Evolutionary conservation across 768 basidiomycete genomes (phyloP), one percentile per base, ranked within the genome.

Genomic region (Trametes gibbosa): DNA sequence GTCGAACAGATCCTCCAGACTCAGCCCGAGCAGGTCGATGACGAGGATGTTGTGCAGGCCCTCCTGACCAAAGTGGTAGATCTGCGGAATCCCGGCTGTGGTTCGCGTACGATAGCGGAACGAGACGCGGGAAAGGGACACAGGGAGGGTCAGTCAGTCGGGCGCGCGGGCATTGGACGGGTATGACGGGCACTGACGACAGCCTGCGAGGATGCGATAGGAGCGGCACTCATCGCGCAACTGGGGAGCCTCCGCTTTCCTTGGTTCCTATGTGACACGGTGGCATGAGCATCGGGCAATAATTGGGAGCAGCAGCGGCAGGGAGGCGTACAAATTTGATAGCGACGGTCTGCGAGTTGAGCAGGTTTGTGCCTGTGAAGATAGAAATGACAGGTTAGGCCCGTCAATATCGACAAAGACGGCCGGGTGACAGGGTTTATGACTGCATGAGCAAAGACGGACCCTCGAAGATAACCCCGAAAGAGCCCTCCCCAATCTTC

Each of bases 51-150:
- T 98, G 78, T 99, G 95, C 27, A 98, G 82, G 14, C 91, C 97
- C 75, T 99, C 97, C 76, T 98, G 95, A 48, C 97, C 97, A 73
- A 98, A 99, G 76, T 99, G 96, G 78, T 98, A 98, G 74, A 99
- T 98, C 77, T 98, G 95, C 25, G 95, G 96, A 49, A 99, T 96
- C 21, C 97, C 96, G 63, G 87, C 95, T 98, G 74, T 55, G 41
- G 43, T 39, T 41, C 6, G 40, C 40, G 13, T 4, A 4, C 29
- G 34, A 55, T 46, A 34, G 34, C 34, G 52, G 41, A 13, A 21
- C 17, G n/a, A 37, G 27, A 50, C 14, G 21, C 35, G 53, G 32
- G 32, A 13, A 17, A 32, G 4, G 45, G 12, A 41, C 41, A 54
- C 24, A 7, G 32, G 37, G 21, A 37, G 35, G 40, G 24, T 47